Base-by-base conservation (phyloP, 495 filamentous ascomycete genomes). In the Chlorociboria aeruginascens region DNA sequence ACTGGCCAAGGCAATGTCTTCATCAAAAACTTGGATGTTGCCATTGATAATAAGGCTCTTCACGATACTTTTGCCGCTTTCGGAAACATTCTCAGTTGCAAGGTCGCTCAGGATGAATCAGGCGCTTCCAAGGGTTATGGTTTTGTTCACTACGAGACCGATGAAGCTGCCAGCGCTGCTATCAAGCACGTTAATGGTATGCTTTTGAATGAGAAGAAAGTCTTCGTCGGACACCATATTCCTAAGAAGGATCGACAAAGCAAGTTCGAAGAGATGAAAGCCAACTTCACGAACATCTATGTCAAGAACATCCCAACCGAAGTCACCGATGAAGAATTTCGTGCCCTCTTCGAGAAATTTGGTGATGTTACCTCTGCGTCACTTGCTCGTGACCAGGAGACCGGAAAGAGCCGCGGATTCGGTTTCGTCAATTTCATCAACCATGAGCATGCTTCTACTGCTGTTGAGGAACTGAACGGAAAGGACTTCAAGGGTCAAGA, bases 251-350 rank as follows among this genome's bases (percentile, higher is more conserved):
- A 99, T 60, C 93, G 92, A 57, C 89, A 96, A 76, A 95, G 88
- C 86, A 99, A 99, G 74, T 97, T 96, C 63, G 92, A 99, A 74
- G 92, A 99, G 77, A 99, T 99, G 90, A 97, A 97, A 81, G 92
- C 93, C 66, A 97, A 99, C 77, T 99, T 94, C 76, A 99, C 92
- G 71, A 99, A 99, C 67, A 79, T 97, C 64, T 99, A 97, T 69
- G 86, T 99, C 69, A 99, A 99, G 83, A 99, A 97, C 70, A 80
- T 99, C 58, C 79, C 83, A 53, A 56, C 67, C n/a, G 88, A 95
- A 44, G 85, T 82, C 55, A 82, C 80, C 47, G 93, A 99, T 39
- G 87, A 95, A 3, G 83, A 96, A 65, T 97, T 99, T 78, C 86
- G 87, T 52, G 74, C 81, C 46, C 72, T 96, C 40, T 97, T 99